Conservation (phyloP, 495 filamentous ascomycete species). For the Penicillium odoratum region DNA sequence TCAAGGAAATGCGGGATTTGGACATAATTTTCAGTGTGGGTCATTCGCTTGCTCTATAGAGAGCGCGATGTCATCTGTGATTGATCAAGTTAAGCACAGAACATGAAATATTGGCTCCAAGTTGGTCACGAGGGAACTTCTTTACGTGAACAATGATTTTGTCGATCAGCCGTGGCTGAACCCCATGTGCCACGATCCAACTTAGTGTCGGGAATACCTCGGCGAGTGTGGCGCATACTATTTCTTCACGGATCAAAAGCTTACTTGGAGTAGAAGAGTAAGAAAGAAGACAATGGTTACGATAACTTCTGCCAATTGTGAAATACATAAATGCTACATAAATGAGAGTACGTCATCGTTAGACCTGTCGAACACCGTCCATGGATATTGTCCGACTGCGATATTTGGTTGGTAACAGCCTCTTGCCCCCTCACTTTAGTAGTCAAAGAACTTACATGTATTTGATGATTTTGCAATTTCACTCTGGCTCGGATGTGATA, state of each 20-base stretch:
- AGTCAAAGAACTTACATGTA: neutral
- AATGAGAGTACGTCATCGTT: neutral
- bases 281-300: neutral
- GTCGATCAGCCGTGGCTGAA: neutral
- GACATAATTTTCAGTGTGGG: neutral
- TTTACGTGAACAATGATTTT: too few relatives aligned
- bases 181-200: neutral
- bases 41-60: neutral
- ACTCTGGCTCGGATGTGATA: neutral
- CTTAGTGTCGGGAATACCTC: neutral
- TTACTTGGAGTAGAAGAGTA: neutral
- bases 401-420: conserved; percentile 2
- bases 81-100: neutral
- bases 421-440: neutral
- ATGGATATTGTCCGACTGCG: neutral
- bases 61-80: neutral
- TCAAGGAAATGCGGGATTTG: neutral
- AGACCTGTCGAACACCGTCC: neutral
- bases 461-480: neutral
- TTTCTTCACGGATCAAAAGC: neutral
- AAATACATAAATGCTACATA: neutral
- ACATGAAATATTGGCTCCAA: neutral
- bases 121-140: neutral
- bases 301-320: neutral
- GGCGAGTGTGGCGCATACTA: neutral